Evolutionary conservation across 1,139 yeast genomes (phyloP), one percentile per base, ranked within the genome.

Genomic region (Blastobotrys petasosporus): DNA sequence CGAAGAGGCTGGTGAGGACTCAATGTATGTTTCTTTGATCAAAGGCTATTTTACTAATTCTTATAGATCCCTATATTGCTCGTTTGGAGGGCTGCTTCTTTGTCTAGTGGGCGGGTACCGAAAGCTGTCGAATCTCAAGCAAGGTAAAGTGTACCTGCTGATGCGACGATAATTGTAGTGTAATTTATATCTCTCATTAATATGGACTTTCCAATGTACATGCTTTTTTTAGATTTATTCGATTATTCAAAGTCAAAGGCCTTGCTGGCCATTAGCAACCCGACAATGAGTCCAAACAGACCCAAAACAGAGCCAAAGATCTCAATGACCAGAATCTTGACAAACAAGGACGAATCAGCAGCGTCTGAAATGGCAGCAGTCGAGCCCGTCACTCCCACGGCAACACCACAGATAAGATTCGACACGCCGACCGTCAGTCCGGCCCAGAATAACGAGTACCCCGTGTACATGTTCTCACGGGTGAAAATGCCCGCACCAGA

Each of bases 341-440:
- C 98, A 62, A 94, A 94, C 55, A 94, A 75, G 3, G 96, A 78
- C 31, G 96, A 79, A 70, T 94, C 97, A 11, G 98, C 97, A 32
- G 99, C 99, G 69, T 94, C 99, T 44, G 95, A 80, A 52, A 94
- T 80, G 40, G 99, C 99, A 39, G 98, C 98, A 28, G 97, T 92
- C 25, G 97, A 83, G 42, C 99, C 99, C 17, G 98, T 92, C 51
- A 94, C 77, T 54, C 99, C 99, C 43, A 94, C 99, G 9, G 97
- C 92, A 51, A 94, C 75, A 69, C 99, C 99, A 75, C 99, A 94
- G 51, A 92, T 83, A 63, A 94, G 76, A 67, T 94, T 94, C 59
- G 95, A 81, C 31, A 85, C 66, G 38, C 99, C 99, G 40, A 94
- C 98, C 6, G 98, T 92, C 46, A 90, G 63, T 16, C 99, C 99